These are phyloP conservation scores for Fusarium oligoseptatum DNA, from an alignment of 2,329 filamentous ascomycete genomes.

Conservation along the genomic window DNA sequence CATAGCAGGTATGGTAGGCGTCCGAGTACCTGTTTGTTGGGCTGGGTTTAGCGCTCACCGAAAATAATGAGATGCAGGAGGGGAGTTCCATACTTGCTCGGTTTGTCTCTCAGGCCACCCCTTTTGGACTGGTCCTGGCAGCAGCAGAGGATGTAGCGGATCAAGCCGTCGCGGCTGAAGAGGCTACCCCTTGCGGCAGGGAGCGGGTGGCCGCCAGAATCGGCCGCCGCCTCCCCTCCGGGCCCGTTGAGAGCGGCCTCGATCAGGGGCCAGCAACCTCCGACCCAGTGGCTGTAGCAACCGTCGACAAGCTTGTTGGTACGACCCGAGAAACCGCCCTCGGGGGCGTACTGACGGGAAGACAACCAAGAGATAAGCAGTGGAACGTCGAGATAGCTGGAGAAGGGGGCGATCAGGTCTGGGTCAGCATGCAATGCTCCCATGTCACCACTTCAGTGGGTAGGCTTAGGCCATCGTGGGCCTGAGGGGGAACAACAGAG, in stretches of 20 bases:
- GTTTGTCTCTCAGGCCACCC: slow-evolving; percentile 94
- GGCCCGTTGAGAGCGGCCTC: slow-evolving; percentile 79
- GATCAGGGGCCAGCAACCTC: slow-evolving; percentile 92
- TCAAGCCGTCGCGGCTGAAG: slow-evolving; percentile 87
- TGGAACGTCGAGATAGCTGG: slow-evolving; percentile 81
- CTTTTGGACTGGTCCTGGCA: slow-evolving; percentile 79
- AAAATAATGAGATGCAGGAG: slow-evolving; percentile 22
- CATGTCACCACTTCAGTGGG: slow-evolving; percentile 52
- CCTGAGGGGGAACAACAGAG: slow-evolving; percentile 7
- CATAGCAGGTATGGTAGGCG: slow-evolving; percentile 94
- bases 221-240: slow-evolving; percentile 49
- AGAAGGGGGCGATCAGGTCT: slow-evolving; percentile 36
- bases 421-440: slow-evolving; percentile 52
- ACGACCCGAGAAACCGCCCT: slow-evolving; percentile 92
- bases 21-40: slow-evolving; percentile 74
- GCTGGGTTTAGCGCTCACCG: slow-evolving; percentile 38
- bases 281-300: slow-evolving; percentile 98
- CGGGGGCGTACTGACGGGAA: slow-evolving; percentile 87
- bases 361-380: slow-evolving; percentile 89
- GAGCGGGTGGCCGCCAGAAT: slow-evolving; percentile 45
- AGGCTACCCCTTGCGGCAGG: slow-evolving; percentile 60
- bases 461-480: slow-evolving; percentile 18
- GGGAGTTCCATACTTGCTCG: slow-evolving; percentile 76
- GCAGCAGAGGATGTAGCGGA: slow-evolving; percentile 90
- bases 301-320: slow-evolving; percentile 99